Evolutionary conservation across 805 yeast genomes (phyloP), one percentile per base, ranked within the genome.

Genomic region (Cyberlindnera mycetangii): DNA sequence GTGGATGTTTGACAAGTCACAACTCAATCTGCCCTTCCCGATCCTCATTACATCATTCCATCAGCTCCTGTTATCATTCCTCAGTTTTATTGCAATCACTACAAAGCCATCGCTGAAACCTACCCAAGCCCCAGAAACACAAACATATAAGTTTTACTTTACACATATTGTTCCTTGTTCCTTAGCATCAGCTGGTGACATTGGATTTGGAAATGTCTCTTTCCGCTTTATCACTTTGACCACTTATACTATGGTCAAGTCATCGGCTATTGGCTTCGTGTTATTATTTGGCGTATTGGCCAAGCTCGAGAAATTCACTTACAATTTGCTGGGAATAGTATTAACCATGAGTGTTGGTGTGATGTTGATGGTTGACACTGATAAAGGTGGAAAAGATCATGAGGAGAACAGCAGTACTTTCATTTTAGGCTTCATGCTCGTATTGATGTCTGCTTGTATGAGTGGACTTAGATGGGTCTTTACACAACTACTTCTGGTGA

Each of bases 381-480:
- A 66, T 18, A 39, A 48, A 8, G 25, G 42, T 4, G 30, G 31
- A 12, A 46, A 67, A 12, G 53, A 46, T 11, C 60, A 64, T 15
- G 37, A 48, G 9, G 44, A 44, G 3, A 39, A 39, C 19, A 48
- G 67, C 27, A 48, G 42, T 7, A 48, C 54, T 6, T 58, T 59
- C 22, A 42, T 62, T 24, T 48, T 83, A 2, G 98, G 99, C 2
- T 79, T 89, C 18, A 42, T 79, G 2, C 67, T 89, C 21, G 97
- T 92, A 1, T 66, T 93, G 22, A 67, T 76, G 2, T 90, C 96
- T 4, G 79, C 95, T 2, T 75, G 85, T 60, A 75, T 89, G 67
- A 83, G 93, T 14, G 99, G 99, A 0, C 68, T 93, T 41, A 76
- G 99, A 51, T 93, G 99, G 99, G 92, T 96, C 1, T 77, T 90